Conservation (phyloP, 805 yeast species). For the Metahyphopichia silvanorum region DNA sequence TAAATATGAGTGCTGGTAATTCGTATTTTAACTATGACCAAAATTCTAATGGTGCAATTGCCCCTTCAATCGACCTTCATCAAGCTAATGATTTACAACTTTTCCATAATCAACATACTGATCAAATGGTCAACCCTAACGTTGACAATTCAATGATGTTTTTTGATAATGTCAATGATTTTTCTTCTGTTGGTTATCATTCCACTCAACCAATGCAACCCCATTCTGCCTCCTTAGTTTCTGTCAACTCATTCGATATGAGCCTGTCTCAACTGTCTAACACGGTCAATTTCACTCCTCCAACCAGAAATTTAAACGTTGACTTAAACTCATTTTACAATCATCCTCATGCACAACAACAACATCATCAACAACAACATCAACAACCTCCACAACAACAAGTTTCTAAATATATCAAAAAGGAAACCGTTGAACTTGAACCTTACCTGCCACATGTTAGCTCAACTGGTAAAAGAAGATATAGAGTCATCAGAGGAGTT, state of each 20-base stretch:
- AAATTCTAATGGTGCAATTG: background rate
- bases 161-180: background rate
- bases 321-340: background rate
- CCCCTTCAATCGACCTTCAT: too few relatives aligned
- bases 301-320: background rate
- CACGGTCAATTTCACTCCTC: background rate
- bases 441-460: background rate
- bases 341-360: slow-evolving; percentile 1
- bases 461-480: slow-evolving; percentile 15
- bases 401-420: background rate
- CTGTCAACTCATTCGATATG: slow-evolving; percentile 4
- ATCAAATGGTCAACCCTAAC: too few relatives aligned
- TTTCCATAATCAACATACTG: background rate
- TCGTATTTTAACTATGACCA: slow-evolving; percentile 2
- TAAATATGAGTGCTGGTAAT: slow-evolving; percentile 7
- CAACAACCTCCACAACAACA: slow-evolving; percentile 3
- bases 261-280: background rate
- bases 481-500: slow-evolving; percentile 52
- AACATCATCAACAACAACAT: slow-evolving; percentile 5
- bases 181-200: background rate
- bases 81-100: background rate
- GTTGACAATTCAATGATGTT: background rate
- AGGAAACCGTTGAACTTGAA: slow-evolving; percentile 1
- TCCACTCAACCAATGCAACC: slow-evolving; percentile 1
- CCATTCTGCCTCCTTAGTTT: slow-evolving; percentile 2